A percentile compares a stretch with the other conserved stretches of the same genome.
Evolutionary conservation across 2,329 filamentous ascomycete species (phyloP).

Genomic region (Didymella segeticola): DNA sequence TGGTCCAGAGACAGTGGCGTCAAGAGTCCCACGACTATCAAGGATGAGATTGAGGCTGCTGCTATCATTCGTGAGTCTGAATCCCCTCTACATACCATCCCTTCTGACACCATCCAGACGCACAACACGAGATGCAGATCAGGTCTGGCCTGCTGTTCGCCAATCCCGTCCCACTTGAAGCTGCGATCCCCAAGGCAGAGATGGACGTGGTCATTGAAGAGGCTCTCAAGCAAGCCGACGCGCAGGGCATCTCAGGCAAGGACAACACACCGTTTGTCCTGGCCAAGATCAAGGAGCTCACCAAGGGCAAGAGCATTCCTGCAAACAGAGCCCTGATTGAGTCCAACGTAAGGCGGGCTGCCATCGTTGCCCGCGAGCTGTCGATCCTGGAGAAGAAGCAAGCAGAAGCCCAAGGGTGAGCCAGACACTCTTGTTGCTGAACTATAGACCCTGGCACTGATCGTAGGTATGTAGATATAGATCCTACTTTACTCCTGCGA

Average conservation of each 20-base stretch:
- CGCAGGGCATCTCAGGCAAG: conserved; percentile 65
- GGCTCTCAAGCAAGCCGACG: conserved; percentile 47
- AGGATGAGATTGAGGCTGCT: conserved; percentile 81
- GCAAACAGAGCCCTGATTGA: conserved; percentile 77
- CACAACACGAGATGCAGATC: conserved; percentile 74
- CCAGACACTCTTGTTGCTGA: conserved; percentile 40
- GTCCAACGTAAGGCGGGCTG: conserved; percentile 70
- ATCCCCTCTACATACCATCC: background rate
- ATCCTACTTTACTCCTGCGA: conserved; percentile 30
- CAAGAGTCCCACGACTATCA: conserved; percentile 76
- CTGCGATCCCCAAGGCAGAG: conserved; percentile 68
- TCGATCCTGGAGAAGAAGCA: conserved; percentile 58
- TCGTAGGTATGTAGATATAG: conserved; percentile 46
- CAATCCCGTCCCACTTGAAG: conserved; percentile 79
- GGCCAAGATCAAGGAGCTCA: conserved; percentile 78
- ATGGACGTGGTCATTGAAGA: conserved; percentile 51
- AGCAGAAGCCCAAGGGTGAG: conserved; percentile 46
- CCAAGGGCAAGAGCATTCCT: conserved; percentile 70
- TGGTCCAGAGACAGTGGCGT: conserved; percentile 88
- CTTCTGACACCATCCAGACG: conserved; percentile 55
- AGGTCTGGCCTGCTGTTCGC: conserved; percentile 85
- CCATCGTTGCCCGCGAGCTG: conserved; percentile 69
- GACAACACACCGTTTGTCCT: conserved; percentile 87
- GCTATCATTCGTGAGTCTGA: conserved; percentile 73
- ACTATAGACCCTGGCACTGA: conserved; percentile 43